Conservation (phyloP, 306 rosid genomes). For the Glycyrrhiza uralensis region DNA sequence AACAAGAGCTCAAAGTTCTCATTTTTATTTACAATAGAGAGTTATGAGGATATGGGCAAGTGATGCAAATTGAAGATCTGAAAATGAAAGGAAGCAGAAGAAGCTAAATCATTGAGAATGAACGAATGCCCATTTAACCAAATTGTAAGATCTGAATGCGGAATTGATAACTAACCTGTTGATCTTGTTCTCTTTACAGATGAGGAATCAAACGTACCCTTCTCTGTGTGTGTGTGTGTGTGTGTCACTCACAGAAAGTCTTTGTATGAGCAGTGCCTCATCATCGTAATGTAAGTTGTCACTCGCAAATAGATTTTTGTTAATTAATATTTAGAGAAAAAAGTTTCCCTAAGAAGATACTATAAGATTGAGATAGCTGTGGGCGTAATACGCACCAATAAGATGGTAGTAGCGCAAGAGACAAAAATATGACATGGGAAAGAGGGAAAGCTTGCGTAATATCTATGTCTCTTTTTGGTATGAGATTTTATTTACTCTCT, state of each 20-base stretch:
- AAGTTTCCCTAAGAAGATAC: neutral
- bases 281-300: neutral
- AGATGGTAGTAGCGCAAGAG: neutral
- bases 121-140: neutral
- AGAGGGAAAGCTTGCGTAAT: neutral
- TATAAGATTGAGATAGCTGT: neutral
- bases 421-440: neutral
- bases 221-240: neutral
- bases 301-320: neutral
- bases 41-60: slow-evolving; percentile 11
- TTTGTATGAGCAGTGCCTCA: neutral
- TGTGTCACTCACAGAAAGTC: neutral
- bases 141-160: slow-evolving; percentile 33
- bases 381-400: neutral
- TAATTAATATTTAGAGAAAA: neutral
- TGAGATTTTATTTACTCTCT: no score
- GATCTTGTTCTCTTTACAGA: neutral
- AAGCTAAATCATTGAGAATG: neutral
- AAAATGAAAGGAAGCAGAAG: neutral
- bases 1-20: slow-evolving; percentile 1
- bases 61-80: slow-evolving; percentile 31
- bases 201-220: slow-evolving; percentile 6
- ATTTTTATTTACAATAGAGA: slow-evolving; percentile 27
- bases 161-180: slow-evolving; percentile 31
- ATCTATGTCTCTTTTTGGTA: no score